Evolutionary conservation across 2,329 filamentous ascomycete species (phyloP).

Genomic region (Juglanconis oblonga): DNA sequence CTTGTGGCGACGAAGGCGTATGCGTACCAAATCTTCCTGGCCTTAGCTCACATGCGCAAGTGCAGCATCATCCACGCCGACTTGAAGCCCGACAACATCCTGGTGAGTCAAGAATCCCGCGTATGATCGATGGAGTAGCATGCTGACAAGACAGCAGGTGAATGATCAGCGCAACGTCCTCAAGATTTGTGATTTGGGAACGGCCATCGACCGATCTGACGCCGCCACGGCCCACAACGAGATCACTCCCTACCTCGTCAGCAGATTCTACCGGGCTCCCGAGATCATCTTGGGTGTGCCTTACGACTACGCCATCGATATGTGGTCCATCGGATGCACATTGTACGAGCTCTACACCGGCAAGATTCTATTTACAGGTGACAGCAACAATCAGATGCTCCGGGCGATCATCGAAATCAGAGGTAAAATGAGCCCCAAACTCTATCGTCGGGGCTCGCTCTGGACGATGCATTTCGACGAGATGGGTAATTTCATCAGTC

Average conservation of each 20-base stretch:
- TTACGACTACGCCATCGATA: constrained; percentile 90
- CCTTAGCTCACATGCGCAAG: constrained; percentile 81
- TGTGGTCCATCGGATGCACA: constrained; percentile 98
- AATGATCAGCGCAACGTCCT: constrained; percentile 80
- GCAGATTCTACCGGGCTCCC: constrained; percentile 93
- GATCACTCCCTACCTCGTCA: constrained; percentile 91
- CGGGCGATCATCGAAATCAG: constrained; percentile 94
- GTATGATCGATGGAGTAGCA: too few species aligned
- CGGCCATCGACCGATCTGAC: constrained; percentile 88
- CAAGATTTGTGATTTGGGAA: constrained; percentile 95
- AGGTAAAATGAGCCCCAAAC: constrained; percentile 85
- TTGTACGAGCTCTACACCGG: constrained; percentile 96
- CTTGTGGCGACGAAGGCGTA: constrained; percentile 83
- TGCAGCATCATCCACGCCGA: constrained; percentile 95
- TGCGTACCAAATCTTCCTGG: constrained; percentile 90
- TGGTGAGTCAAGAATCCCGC: constrained; percentile 50
- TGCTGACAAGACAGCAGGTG: constrained; percentile 45
- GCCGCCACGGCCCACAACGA: constrained; percentile 69
- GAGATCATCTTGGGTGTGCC: constrained; percentile 97
- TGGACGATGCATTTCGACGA: constrained; percentile 80
- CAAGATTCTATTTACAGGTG: constrained; percentile 92
- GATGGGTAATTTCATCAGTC: constrained; percentile 75
- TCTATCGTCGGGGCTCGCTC: constrained; percentile 79
- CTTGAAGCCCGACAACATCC: constrained; percentile 95
- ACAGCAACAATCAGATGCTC: constrained; percentile 98